Base-by-base conservation (phyloP, 768 basidiomycete species). In the Phanerochaete carnosa region DNA sequence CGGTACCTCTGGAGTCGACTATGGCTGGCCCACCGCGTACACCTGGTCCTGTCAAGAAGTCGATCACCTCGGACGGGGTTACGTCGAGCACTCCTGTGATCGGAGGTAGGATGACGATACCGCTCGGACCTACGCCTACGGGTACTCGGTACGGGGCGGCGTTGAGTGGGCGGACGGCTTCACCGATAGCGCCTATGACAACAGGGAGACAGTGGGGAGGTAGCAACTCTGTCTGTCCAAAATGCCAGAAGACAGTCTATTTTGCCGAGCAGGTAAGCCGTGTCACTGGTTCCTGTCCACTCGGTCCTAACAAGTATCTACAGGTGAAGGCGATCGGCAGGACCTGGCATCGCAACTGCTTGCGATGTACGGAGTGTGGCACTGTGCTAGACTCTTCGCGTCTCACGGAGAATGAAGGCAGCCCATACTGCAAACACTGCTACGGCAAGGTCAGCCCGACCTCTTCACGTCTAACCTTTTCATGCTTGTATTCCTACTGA, bases 321-420 rank as follows among this genome's bases (percentile, higher is more conserved):
- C 63, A 91, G 90, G 84, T 90, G 60, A 91, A 90, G 72, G 91
- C 91, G 0, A 80, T 90, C 15, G 89, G 89, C 8, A 89, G 90
- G 77, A 89, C 87, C 16, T 94, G 79, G 73, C 92, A 94, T 64
- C 91, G 90, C 67, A 76, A 74, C 16, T 94, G 92, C 67, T 72
- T 94, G 64, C 77, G 91, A n/a, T 94, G 91, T 69, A 79, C 80
- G 9, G 87, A 87, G 64, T 94, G 91, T 66, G 80, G 77, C 57
- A 84, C 85, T 0, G 67, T 76, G 7, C 75, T 94, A n/a, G 90
- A 92, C 66, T 89, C 90, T 32, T 86, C 77, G 49, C 81, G 84
- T 23, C 71, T 94, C 58, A 82, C 88, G 28, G 91, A 93, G 70
- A 88, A 88, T 67, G 89, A 90, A 47, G 91, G 87, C 1, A 78